A percentile compares a stretch with the other conserved stretches of the same genome.
Evolutionary conservation across 2,329 filamentous ascomycete species (phyloP).

Genomic region (Nemania abortiva): DNA sequence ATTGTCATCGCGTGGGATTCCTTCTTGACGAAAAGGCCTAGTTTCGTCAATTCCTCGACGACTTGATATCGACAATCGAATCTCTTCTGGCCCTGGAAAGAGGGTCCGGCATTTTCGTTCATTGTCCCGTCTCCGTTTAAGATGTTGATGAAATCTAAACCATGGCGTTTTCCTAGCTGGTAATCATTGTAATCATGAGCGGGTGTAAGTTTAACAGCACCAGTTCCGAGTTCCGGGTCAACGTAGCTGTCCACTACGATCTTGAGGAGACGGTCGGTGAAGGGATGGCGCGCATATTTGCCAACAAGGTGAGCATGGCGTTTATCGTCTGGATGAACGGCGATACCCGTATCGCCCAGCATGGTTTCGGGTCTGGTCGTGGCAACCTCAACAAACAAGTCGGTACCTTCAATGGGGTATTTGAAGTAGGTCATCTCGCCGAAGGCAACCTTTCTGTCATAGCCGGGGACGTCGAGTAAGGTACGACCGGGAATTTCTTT

Average conservation of each 20-base stretch:
- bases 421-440: conserved; percentile 91
- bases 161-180: conserved; percentile 69
- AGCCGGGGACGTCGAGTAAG: conserved; percentile 68
- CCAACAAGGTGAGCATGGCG: conserved; percentile 89
- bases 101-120: conserved; percentile 41
- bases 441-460: conserved; percentile 91
- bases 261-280: conserved; percentile 79
- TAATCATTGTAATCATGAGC: conserved; percentile 98
- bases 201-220: conserved; percentile 94
- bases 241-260: conserved; percentile 92
- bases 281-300: conserved; percentile 87
- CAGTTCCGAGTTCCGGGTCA: conserved; percentile 92
- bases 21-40: conserved; percentile 40
- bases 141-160: conserved; percentile 72
- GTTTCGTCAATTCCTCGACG: conserved; percentile 38
- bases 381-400: conserved; percentile 88
- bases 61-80: conserved; percentile 40
- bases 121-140: conserved; percentile 54
- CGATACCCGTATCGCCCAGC: conserved; percentile 93
- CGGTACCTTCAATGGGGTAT: conserved; percentile 84
- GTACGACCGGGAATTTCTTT: conserved; percentile 89
- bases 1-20: conserved; percentile 41
- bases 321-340: conserved; percentile 87
- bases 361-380: conserved; percentile 95
- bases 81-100: conserved; percentile 40